Conservation (phyloP, 1,284 basidiomycete genomes). For the Irpex sp. region DNA sequence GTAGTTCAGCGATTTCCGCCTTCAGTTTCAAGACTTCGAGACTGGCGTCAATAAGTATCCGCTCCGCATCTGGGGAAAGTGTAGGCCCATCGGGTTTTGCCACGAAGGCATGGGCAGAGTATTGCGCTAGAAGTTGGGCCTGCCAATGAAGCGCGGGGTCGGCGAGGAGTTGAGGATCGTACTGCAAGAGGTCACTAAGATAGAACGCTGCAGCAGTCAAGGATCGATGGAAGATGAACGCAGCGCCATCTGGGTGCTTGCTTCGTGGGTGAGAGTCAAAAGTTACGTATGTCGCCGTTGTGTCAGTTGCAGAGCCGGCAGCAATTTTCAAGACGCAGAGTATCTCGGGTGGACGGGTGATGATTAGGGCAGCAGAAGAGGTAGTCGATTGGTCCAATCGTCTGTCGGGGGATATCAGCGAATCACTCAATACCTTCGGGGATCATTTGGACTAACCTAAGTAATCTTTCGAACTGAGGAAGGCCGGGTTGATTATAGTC, state of each 20-base stretch:
- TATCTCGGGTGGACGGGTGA: slow-evolving; percentile 70
- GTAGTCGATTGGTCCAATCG: slow-evolving; percentile 30
- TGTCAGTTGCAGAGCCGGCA: background rate
- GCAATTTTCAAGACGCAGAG: slow-evolving; percentile 52
- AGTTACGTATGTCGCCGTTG: slow-evolving; percentile 37
- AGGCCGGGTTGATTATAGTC: slow-evolving; percentile 37
- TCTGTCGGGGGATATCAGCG: background rate
- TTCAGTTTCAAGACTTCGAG: slow-evolving; percentile 39
- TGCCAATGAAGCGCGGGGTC: slow-evolving; percentile 54
- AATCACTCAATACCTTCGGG: background rate
- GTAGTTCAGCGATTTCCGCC: slow-evolving; percentile 36
- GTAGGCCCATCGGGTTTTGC: slow-evolving; percentile 16
- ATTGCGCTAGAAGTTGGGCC: slow-evolving; percentile 55
- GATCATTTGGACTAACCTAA: slow-evolving; percentile 35
- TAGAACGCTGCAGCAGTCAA: slow-evolving; percentile 38
- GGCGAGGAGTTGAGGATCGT: slow-evolving; percentile 42
- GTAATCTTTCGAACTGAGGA: slow-evolving; percentile 37
- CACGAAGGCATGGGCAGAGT: slow-evolving; percentile 52
- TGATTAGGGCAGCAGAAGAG: slow-evolving; percentile 42
- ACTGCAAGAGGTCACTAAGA: slow-evolving; percentile 45
- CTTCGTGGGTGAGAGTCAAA: slow-evolving; percentile 62
- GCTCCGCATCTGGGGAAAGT: background rate
- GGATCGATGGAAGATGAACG: slow-evolving; percentile 46
- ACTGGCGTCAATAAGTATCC: slow-evolving; percentile 42
- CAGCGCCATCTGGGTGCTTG: slow-evolving; percentile 54